Evolutionary conservation across 2,329 filamentous ascomycete species (phyloP).

Genomic region (Botrytis porri): DNA sequence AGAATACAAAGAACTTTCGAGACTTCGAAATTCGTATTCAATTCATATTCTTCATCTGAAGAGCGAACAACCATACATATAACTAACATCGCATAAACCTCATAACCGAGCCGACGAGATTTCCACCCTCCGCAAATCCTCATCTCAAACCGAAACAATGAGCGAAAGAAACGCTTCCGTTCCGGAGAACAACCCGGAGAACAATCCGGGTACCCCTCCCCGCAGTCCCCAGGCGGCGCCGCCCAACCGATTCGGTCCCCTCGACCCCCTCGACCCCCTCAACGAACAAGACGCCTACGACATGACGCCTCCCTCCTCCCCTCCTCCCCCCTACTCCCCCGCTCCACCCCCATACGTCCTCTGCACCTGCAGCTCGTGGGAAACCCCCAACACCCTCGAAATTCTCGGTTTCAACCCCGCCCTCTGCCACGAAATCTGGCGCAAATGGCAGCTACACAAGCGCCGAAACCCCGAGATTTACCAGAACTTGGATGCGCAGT

Average conservation of each 20-base stretch:
- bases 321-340: neutral
- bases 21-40: neutral
- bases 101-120: neutral
- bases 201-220: neutral
- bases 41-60: neutral
- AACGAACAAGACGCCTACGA: neutral
- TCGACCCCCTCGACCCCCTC: rapidly evolving
- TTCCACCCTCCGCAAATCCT: neutral
- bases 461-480: neutral
- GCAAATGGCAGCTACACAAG: neutral
- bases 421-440: neutral
- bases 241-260: neutral
- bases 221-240: neutral
- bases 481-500: neutral
- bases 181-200: neutral
- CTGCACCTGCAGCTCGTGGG: neutral
- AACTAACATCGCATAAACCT: rapidly evolving
- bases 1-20: neutral
- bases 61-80: neutral
- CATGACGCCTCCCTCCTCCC: neutral
- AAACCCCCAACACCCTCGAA: neutral
- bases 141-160: neutral
- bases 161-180: neutral
- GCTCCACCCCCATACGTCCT: neutral
- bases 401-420: neutral